A percentile compares a stretch with the other conserved stretches of the same genome.
phyloP scores from a whole-genome alignment of 345 rosid genomes.

The Corchorus capsularis region DNA sequence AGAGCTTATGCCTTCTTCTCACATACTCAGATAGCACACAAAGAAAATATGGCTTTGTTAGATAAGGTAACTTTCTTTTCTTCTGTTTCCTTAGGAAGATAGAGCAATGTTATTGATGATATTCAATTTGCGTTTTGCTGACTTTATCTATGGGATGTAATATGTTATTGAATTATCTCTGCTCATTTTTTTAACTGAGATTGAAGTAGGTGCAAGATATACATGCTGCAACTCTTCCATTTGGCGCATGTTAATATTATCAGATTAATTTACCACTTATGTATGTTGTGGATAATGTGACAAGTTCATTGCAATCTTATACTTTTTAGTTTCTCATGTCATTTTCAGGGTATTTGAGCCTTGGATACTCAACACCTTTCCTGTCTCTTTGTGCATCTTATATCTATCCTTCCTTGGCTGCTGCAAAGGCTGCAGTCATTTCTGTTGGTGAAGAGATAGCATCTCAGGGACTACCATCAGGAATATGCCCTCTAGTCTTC shows the following conservation, averaged over 20 bases:
- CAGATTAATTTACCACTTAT: not conserved
- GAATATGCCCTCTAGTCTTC: slow-evolving; percentile 81
- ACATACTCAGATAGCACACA: slow-evolving; percentile 87
- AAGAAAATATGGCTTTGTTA: slow-evolving; percentile 79
- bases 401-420: slow-evolving; percentile 82
- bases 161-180: not conserved
- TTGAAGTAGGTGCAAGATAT: not conserved
- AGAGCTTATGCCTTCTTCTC: slow-evolving; percentile 94
- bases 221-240: not conserved
- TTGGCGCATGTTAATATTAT: not conserved
- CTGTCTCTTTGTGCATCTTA: slow-evolving; percentile 77
- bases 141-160: slow-evolving; percentile 6
- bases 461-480: slow-evolving; percentile 70
- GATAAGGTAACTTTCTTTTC: slow-evolving; percentile 55
- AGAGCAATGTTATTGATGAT: too few relatives aligned
- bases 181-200: not conserved
- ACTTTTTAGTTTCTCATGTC: not conserved
- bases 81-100: not conserved
- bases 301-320: not conserved
- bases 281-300: not conserved
- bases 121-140: slow-evolving; percentile 9
- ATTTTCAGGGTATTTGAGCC: slow-evolving; percentile 70
- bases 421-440: slow-evolving; percentile 84
- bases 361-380: slow-evolving; percentile 82
- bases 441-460: slow-evolving; percentile 87